Evolutionary conservation across 192 early-diverging fungal species (phyloP).

Genomic region (Mortierella claussenii): DNA sequence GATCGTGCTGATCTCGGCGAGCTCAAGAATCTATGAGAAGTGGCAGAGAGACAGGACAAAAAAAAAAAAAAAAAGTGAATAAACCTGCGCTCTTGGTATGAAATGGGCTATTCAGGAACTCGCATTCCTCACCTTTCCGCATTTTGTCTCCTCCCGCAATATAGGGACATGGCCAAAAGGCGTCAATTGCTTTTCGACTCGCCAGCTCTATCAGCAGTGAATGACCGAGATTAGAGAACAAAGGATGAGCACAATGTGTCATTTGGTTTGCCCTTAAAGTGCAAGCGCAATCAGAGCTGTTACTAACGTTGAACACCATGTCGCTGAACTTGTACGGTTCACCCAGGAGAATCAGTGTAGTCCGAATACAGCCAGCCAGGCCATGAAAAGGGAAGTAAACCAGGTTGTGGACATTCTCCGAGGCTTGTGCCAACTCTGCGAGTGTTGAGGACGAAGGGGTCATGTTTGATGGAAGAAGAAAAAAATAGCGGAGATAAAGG

Average conservation of each 20-base stretch:
- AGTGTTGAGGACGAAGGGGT: background rate
- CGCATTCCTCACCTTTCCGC: slow-evolving; percentile 37
- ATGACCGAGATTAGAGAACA: background rate
- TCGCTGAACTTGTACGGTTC: slow-evolving; percentile 24
- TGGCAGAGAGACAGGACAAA: background rate
- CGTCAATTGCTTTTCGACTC: slow-evolving; percentile 46
- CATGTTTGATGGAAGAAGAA: too few species aligned
- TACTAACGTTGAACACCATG: slow-evolving; percentile 7
- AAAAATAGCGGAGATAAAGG: too few species aligned
- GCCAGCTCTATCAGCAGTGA: slow-evolving; percentile 49
- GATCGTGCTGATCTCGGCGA: slow-evolving; percentile 33
- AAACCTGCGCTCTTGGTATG: too few species aligned
- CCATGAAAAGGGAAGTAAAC: slow-evolving; percentile 45
- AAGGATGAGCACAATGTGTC: background rate
- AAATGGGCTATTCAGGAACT: too few species aligned
- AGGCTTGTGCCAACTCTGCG: slow-evolving; percentile 11
- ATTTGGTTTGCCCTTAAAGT: background rate
- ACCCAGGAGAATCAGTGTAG: slow-evolving; percentile 5
- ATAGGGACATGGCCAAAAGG: slow-evolving; percentile 64
- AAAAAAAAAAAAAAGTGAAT: background rate
- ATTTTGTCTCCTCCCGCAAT: slow-evolving; percentile 41
- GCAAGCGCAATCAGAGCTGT: too few species aligned
- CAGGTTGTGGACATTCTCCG: slow-evolving; percentile 31
- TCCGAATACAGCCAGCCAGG: slow-evolving; percentile 22
- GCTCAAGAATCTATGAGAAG: slow-evolving; percentile 12